These are phyloP conservation scores for Dovyalis caffra DNA, from an alignment of 345 rosid genomes.

Conservation along the genomic window DNA sequence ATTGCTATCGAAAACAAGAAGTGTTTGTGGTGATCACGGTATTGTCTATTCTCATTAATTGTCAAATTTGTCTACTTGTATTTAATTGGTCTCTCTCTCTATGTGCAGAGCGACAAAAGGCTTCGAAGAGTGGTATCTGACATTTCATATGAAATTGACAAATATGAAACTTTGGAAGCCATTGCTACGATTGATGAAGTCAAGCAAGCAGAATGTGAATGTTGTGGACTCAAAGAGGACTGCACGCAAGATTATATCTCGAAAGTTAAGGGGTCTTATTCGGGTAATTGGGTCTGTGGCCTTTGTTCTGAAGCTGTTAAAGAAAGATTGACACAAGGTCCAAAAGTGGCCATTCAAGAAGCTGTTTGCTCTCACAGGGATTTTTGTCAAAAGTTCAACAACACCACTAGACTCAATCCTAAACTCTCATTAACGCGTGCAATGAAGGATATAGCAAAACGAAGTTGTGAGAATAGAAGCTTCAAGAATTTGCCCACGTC, in stretches of 20 bases:
- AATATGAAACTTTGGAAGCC: conserved; percentile 10
- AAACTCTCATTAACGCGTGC: conserved; percentile 38
- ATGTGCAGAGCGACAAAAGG: conserved; percentile 25
- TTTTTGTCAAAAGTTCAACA: conserved; percentile 44
- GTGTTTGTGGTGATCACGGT: neutral
- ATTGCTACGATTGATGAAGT: conserved; percentile 15
- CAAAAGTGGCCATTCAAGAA: conserved; percentile 25
- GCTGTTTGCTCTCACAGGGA: conserved; percentile 41
- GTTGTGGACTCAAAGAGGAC: conserved; percentile 51
- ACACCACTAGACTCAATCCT: conserved; percentile 36
- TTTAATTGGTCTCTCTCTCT: neutral
- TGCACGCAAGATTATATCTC: conserved; percentile 40
- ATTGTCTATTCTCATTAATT: neutral
- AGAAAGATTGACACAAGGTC: conserved; percentile 26
- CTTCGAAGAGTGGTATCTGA: conserved; percentile 36
- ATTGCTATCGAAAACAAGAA: neutral
- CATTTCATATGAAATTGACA: conserved; percentile 26
- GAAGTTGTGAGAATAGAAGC: conserved; percentile 32
- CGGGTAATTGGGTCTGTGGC: conserved; percentile 53
- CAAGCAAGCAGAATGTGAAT: conserved; percentile 42
- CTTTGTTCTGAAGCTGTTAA: conserved; percentile 53
- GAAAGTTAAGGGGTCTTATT: conserved; percentile 25
- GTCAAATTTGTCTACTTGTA: neutral
- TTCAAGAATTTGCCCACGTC: conserved; percentile 9
- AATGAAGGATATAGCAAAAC: conserved; percentile 44